Base-by-base conservation (phyloP, 192 early-diverging fungal species). In the Spizellomyces punctatus region DNA sequence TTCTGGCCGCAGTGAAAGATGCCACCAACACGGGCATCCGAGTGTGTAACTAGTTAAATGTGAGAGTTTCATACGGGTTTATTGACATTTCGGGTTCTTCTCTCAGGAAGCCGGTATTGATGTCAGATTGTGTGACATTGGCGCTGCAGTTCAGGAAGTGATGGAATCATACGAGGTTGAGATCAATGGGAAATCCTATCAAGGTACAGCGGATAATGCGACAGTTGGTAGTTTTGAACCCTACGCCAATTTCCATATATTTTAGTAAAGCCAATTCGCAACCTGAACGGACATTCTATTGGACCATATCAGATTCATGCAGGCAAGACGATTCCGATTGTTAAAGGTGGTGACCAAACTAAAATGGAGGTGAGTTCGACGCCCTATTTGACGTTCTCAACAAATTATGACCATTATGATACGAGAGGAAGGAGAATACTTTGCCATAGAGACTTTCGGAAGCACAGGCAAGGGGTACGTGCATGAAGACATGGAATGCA, bases 111-210 rank as follows among this genome's bases (percentile, higher is more conserved):
- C 94, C n/a, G 97, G 97, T 54, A 99, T 99, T 64, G 97, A 99
- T 71, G 97, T 94, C 36, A 82, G 97, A 49, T 72, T 99, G 63
- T 89, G 90, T 58, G 97, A 99, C 70, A 92, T 99, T 77, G 97
- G 97, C 63, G 95, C 91, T 1, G 94, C 93, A 10, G 89, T 99
- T 63, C 91, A 97, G 78, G 97, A 99, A 80, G 92, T 93, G n/a
- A 96, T 96, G 92, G 95, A 97, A 78, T 95, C 93, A 8, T 98
- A 98, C 78, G 97, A 99, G 75, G 90, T 99, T 50, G 93, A 93
- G 66, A 83, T 99, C 49, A 90, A 94, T 62, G 94, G 94, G 52
- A 99, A 99, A 75, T 93, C 91, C 0, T 91, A 92, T 68, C 92
- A 90, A 78, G 88, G 87, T 89, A 71, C 55, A 10, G 58, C 14